phyloP scores from a whole-genome alignment of 208 protist genomes.

The Entamoeba invadens region DNA sequence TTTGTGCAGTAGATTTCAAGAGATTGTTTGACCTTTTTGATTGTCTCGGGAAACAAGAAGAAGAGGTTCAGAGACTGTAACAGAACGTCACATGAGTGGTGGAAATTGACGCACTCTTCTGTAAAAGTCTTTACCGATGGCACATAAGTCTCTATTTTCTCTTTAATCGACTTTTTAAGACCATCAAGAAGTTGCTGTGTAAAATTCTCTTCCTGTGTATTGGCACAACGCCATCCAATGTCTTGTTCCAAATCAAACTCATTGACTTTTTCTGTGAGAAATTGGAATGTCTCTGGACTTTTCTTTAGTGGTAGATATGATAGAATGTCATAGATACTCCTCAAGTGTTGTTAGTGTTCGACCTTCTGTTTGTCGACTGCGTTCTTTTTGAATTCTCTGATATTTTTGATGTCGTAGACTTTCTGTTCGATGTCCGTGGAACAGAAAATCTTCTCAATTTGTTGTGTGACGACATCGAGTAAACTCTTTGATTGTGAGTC shows the following conservation, averaged over 20 bases:
- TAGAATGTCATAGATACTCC: neutral
- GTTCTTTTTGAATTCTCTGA: neutral
- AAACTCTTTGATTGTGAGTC: neutral
- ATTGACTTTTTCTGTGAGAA: neutral
- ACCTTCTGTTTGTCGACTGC: neutral
- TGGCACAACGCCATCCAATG: neutral
- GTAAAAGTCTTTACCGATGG: neutral
- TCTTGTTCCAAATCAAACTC: neutral
- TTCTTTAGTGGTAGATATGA: neutral
- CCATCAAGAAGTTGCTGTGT: neutral
- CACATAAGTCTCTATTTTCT: neutral
- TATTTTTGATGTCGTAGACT: neutral
- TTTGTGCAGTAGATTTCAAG: neutral
- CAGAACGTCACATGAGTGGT: neutral
- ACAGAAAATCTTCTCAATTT: neutral
- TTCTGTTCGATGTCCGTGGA: neutral
- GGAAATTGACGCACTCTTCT: neutral
- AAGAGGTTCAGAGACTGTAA: neutral
- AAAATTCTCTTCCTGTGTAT: neutral
- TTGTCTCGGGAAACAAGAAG: neutral
- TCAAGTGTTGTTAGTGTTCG: neutral
- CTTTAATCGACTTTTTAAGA: neutral
- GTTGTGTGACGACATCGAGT: neutral
- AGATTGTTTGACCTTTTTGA: neutral
- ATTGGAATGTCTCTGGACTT: neutral